Percentiles rank a stretch among this genome's conserved stretches.
These are phyloP conservation scores for Mrakia frigida DNA, from an alignment of 768 basidiomycete species.

Conservation along the genomic window DNA sequence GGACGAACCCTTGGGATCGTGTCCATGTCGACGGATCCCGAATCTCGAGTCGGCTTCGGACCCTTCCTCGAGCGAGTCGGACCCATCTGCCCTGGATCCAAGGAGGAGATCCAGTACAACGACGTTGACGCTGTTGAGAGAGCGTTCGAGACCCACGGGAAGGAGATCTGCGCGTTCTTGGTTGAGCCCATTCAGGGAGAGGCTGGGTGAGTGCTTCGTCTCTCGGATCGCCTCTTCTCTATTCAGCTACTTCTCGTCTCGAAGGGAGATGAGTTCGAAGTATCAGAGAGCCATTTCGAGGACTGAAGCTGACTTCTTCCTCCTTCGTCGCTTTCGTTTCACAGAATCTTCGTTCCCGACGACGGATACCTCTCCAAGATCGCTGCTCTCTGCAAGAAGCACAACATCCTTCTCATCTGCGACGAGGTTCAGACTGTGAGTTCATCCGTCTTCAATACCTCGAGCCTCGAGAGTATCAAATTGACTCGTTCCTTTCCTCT, in stretches of 20 bases:
- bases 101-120: constrained; percentile 70
- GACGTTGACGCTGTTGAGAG: constrained; percentile 72
- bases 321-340: neutral
- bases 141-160: constrained; percentile 72
- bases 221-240: neutral
- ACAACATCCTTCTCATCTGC: constrained; percentile 92
- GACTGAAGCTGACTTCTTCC: neutral
- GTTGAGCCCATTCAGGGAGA: constrained; percentile 99
- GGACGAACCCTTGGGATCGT: constrained; percentile 86
- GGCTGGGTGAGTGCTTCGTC: constrained; percentile 67
- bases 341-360: constrained; percentile 84
- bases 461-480: constrained; percentile 12
- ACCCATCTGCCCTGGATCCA: constrained; percentile 55
- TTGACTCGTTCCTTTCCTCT: constrained; percentile 4
- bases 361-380: constrained; percentile 75
- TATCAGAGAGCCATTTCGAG: no score
- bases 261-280: no score
- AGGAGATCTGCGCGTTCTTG: constrained; percentile 83
- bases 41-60: constrained; percentile 78
- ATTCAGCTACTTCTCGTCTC: no score
- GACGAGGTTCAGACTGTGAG: constrained; percentile 94
- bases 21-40: constrained; percentile 94
- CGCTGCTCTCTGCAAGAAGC: constrained; percentile 77
- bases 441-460: constrained; percentile 13
- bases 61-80: constrained; percentile 84